Evolutionary conservation across 192 early-diverging fungal species (phyloP), one percentile per base, ranked within the genome.

Genomic region (Thamnidium elegans): DNA sequence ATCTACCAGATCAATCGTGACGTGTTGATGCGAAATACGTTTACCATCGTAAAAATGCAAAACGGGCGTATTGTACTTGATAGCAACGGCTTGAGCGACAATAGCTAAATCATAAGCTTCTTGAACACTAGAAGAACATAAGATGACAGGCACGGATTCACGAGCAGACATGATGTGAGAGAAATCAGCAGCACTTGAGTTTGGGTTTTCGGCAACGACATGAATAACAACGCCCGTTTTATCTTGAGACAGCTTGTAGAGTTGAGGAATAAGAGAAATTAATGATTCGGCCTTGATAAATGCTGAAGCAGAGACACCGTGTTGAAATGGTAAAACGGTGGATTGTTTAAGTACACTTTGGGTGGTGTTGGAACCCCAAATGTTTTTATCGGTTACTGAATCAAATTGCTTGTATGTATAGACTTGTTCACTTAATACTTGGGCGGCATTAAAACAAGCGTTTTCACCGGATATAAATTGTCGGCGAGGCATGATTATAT

Each of bases 21-120:
- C 58, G 53, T 68, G 58, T 56, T 76, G 69, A 19, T 63, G 51
- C 19, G 74, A 55, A 15, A 75, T 55, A 62, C 77, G 72, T 58
- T 55, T 70, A 13, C 55, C 62, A 34, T 80, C 75, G 70, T 83
- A 86, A 71, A 83, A 87, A 65, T 92, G 87, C 61, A 92, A 75
- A 51, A 89, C 73, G 32, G 88, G 87, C 21, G 55, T 67, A 30
- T 39, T 65, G 32, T 87, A 76, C 51, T 79, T 78, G 42, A 79
- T 71, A 14, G 94, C 77, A 4, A 88, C 82, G 23, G 92, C 78
- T 51, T 95, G 86, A 5, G 94, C 87, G 9, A 92, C 83, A 26
- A 94, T 42, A 6, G 92, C 90, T 68, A 91, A 77, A 78, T 96
- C 94, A 43, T 90, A 82, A 4, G 90, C 84, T 61, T 92, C 86